A percentile compares a stretch with the other conserved stretches of the same genome.
Evolutionary conservation across 306 rosid species (phyloP).

Genomic region (Prunus salicina): DNA sequence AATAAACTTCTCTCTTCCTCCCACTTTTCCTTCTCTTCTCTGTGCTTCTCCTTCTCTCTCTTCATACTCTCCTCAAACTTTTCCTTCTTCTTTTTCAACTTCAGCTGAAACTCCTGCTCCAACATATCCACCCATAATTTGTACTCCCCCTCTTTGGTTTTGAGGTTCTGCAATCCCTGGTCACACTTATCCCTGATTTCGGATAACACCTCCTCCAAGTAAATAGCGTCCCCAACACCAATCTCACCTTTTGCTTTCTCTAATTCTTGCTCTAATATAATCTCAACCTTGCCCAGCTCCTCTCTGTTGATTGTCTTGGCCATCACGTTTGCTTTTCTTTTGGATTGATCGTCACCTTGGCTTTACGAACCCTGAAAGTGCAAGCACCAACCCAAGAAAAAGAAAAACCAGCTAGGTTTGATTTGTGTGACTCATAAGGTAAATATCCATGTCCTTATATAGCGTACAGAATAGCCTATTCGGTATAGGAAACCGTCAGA

Average conservation of each 20-base stretch:
- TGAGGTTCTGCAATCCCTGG: constrained; percentile 7
- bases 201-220: not conserved
- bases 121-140: not conserved
- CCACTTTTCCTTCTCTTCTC: not conserved
- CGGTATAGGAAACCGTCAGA: no score
- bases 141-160: not conserved
- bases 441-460: not conserved
- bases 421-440: not conserved
- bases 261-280: not conserved
- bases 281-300: not conserved
- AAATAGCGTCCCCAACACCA: not conserved
- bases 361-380: not conserved
- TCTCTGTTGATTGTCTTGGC: not conserved
- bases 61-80: not conserved
- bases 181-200: constrained; percentile 2
- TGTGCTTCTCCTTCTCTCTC: constrained; percentile 2
- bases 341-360: not conserved
- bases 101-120: not conserved
- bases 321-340: not conserved
- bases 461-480: not conserved
- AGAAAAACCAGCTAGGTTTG: not conserved
- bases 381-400: not conserved
- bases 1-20: not conserved
- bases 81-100: constrained; percentile 1
- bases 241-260: not conserved